Percentiles rank a stretch among this genome's conserved stretches.
Conservation (phyloP, 2,329 filamentous ascomycete species). For the Graphiopsis chlorocephala region DNA sequence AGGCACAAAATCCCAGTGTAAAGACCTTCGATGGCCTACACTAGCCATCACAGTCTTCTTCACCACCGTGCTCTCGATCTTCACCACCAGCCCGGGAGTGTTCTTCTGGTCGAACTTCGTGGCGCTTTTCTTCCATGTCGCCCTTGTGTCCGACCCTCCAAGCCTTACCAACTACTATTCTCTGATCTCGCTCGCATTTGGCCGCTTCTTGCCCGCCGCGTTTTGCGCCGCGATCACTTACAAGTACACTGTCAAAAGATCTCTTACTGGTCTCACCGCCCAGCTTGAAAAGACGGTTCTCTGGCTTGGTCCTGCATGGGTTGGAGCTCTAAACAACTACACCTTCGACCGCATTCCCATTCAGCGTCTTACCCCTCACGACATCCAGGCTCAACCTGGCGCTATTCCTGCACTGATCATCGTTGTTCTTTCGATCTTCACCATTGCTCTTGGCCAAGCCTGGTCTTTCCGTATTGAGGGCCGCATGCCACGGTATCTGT, state of each 20-base stretch:
- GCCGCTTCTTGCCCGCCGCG: constrained; percentile 79
- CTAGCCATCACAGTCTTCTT: constrained; percentile 79
- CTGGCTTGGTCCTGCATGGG: constrained; percentile 87
- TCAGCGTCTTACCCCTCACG: constrained; percentile 83
- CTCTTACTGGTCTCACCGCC: constrained; percentile 69
- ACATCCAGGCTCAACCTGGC: constrained; percentile 84
- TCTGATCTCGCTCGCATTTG: constrained; percentile 73
- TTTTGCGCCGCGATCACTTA: constrained; percentile 89
- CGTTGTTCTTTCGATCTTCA: constrained; percentile 68
- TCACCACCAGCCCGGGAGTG: constrained; percentile 71
- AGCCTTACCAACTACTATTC: constrained; percentile 63
- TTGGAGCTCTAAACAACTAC: constrained; percentile 89
- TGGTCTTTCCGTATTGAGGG: constrained; percentile 86
- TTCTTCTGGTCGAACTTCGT: constrained; percentile 85
- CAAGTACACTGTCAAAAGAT: constrained; percentile 72
- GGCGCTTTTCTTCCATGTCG: constrained; percentile 84
- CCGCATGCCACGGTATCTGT: constrained; percentile 72
- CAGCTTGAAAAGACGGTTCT: constrained; percentile 87
- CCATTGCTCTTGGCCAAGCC: constrained; percentile 70
- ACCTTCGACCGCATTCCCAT: constrained; percentile 94
- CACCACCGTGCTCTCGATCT: constrained; percentile 73
- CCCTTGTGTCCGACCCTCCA: constrained; percentile 84
- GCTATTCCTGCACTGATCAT: constrained; percentile 77
- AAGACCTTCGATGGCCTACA: constrained; percentile 79
- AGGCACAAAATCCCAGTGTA: constrained; percentile 62